Evolutionary conservation across 2,329 filamentous ascomycete species (phyloP).

Genomic region (Proliferodiscus dingleyae): DNA sequence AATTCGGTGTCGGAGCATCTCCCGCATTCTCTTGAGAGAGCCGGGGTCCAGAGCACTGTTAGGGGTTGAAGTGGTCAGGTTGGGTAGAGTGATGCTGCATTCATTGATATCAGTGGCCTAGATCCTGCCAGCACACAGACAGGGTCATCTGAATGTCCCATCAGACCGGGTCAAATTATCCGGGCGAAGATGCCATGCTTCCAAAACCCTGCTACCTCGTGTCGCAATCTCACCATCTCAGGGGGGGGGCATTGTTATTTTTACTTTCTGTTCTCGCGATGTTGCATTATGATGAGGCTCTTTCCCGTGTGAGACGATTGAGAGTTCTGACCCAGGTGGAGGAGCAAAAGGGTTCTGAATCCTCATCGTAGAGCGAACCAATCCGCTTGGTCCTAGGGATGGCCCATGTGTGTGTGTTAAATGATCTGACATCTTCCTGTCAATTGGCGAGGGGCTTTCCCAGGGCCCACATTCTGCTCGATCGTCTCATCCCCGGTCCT

Average conservation of each 20-base stretch:
- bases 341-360: neutral
- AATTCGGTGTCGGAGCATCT: no score
- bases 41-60: neutral
- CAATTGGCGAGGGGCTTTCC: neutral
- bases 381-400: neutral
- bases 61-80: neutral
- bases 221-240: conserved; percentile 11
- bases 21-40: neutral
- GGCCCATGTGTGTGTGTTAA: neutral
- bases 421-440: neutral
- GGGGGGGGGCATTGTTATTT: no score
- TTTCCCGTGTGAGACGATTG: neutral
- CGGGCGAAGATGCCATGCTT: neutral
- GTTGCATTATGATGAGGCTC: neutral
- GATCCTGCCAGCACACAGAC: neutral
- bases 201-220: conserved; percentile 10
- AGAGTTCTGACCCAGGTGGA: neutral
- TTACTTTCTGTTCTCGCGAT: conserved; percentile 2
- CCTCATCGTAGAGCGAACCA: neutral
- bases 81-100: neutral
- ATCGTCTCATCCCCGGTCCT: conserved; percentile 1
- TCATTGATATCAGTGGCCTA: neutral
- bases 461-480: neutral
- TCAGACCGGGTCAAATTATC: conserved; percentile 1
- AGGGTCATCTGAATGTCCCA: neutral